These are phyloP conservation scores for Paraconiothyrium brasiliense DNA, from an alignment of 2,329 filamentous ascomycete genomes.

Conservation along the genomic window DNA sequence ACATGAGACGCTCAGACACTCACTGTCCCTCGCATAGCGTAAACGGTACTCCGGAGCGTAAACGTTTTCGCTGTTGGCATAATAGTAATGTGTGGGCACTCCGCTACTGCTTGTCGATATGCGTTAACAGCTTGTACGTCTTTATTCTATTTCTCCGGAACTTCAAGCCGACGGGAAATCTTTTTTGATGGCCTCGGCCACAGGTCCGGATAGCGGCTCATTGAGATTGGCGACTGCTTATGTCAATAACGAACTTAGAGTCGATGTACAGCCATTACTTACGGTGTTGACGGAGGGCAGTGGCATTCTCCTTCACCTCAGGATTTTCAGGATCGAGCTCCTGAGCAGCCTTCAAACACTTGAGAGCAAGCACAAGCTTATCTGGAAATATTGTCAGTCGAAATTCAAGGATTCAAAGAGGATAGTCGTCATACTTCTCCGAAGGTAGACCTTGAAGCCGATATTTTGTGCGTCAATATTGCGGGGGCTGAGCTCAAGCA, in stretches of 20 bases:
- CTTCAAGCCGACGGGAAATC: conserved; percentile 69
- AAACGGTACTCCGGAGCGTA: neutral
- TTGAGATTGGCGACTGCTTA: conserved; percentile 38
- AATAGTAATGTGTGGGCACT: conserved; percentile 51
- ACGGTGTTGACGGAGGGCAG: conserved; percentile 72
- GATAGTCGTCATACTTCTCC: conserved; percentile 71
- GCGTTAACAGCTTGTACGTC: conserved; percentile 58
- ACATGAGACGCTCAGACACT: neutral
- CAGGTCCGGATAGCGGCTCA: conserved; percentile 69
- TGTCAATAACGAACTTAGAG: conserved; percentile 19
- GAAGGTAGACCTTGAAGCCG: conserved; percentile 89
- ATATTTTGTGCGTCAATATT: conserved; percentile 82
- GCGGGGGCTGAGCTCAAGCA: conserved; percentile 84
- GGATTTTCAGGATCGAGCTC: conserved; percentile 74
- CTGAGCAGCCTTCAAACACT: conserved; percentile 80
- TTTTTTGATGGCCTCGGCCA: conserved; percentile 73
- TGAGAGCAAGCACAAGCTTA: conserved; percentile 87
- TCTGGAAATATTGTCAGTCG: conserved; percentile 58
- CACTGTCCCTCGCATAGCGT: no score
- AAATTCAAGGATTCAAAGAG: neutral
- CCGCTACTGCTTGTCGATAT: conserved; percentile 55
- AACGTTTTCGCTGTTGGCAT: conserved; percentile 35
- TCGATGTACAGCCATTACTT: conserved; percentile 26
- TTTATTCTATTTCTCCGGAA: conserved; percentile 63
- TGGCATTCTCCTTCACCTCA: conserved; percentile 77